A percentile compares a stretch with the other conserved stretches of the same genome.
Conservation (phyloP, 768 basidiomycete species). For the Russula sp. region DNA sequence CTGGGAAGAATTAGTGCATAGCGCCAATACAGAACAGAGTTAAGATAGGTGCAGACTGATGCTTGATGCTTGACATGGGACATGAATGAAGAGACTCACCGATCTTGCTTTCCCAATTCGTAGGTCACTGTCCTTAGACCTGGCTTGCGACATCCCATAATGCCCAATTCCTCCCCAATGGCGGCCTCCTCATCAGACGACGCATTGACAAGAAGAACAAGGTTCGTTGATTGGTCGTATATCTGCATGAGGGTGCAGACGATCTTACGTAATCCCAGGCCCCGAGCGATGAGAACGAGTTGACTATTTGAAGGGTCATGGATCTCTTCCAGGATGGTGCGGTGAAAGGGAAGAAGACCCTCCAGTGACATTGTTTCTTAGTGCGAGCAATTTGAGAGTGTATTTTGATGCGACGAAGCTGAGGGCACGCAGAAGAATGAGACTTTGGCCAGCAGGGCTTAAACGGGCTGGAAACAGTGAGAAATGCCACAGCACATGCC, state of each 20-base stretch:
- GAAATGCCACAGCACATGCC: not conserved
- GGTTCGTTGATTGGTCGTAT: slow-evolving; percentile 80
- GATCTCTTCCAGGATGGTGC: slow-evolving; percentile 59
- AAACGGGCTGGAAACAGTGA: not conserved
- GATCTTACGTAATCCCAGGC: slow-evolving; percentile 81
- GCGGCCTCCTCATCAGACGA: slow-evolving; percentile 84
- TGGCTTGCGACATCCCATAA: slow-evolving; percentile 87
- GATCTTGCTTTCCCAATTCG: slow-evolving; percentile 74
- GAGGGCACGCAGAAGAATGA: not conserved
- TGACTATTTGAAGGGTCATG: slow-evolving; percentile 75
- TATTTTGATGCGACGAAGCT: not conserved
- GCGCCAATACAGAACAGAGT: too few species aligned
- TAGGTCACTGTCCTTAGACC: slow-evolving; percentile 80
- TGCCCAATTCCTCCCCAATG: slow-evolving; percentile 88
- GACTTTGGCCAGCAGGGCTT: not conserved
- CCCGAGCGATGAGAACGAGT: slow-evolving; percentile 79
- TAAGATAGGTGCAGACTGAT: not conserved
- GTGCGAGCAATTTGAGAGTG: not conserved
- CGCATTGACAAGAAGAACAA: slow-evolving; percentile 83
- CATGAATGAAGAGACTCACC: slow-evolving; percentile 46
- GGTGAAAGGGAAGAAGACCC: slow-evolving; percentile 60
- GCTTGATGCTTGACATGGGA: not conserved
- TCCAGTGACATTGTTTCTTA: slow-evolving; percentile 23
- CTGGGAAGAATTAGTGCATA: not conserved
- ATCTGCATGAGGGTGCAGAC: slow-evolving; percentile 88